Conservation (phyloP, 2,329 filamentous ascomycete genomes). For the Microdochium trichocladiopsis region DNA sequence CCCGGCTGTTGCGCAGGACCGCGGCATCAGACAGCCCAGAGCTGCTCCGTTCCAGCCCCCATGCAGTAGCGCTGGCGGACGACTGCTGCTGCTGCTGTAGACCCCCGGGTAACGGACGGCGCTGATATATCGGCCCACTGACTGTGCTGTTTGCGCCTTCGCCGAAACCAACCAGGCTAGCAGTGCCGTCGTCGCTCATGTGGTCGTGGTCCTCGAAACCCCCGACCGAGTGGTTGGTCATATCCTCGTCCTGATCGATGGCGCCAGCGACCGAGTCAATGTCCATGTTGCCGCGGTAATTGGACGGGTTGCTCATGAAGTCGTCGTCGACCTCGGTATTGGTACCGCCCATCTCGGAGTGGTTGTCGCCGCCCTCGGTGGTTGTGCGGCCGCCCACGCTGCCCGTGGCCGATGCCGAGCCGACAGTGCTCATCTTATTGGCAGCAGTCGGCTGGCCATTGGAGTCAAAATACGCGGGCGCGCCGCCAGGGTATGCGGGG, state of each 20-base stretch:
- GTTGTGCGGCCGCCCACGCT: constrained; percentile 57
- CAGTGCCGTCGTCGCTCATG: constrained; percentile 79
- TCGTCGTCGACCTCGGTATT: constrained; percentile 54
- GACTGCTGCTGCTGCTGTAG: constrained; percentile 9
- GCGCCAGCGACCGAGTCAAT: constrained; percentile 33
- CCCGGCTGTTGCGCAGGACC: constrained; percentile 20
- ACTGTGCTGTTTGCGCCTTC: constrained; percentile 85
- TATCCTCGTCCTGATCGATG: constrained; percentile 26
- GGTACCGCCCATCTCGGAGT: constrained; percentile 36
- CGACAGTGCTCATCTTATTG: constrained; percentile 83
- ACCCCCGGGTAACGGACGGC: constrained; percentile 31
- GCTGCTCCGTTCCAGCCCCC: constrained; percentile 41
- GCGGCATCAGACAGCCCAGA: constrained; percentile 43
- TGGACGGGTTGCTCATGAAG: constrained; percentile 64
- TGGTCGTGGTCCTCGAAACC: constrained; percentile 51
- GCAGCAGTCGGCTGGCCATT: constrained; percentile 60
- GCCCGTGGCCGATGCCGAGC: constrained; percentile 81
- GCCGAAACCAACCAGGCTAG: constrained; percentile 83
- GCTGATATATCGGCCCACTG: constrained; percentile 66
- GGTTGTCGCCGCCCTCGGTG: constrained; percentile 44
- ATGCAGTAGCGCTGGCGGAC: constrained; percentile 21
- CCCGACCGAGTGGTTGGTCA: constrained; percentile 37
- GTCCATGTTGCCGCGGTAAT: constrained; percentile 46
- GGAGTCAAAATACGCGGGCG: constrained; percentile 74
- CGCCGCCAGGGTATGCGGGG: constrained; percentile 31